Conservation (phyloP, 768 basidiomycete species). For the Kwoniella sp. region DNA sequence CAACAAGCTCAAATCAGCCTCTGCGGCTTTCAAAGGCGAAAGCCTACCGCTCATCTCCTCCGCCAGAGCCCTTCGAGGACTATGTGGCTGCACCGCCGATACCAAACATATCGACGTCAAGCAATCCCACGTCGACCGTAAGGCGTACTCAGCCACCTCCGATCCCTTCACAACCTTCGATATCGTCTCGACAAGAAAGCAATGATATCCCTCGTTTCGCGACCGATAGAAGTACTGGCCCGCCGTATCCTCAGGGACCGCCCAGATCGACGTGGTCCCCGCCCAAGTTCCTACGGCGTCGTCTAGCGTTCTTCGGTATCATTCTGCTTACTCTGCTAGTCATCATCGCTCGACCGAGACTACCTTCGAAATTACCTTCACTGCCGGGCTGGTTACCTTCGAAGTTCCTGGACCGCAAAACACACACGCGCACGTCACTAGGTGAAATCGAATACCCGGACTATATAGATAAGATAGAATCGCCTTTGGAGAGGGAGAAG, state of each 20-base stretch:
- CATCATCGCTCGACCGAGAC: background rate
- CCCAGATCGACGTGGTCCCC: background rate
- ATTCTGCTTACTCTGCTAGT: background rate
- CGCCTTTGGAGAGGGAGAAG: slow-evolving; percentile 6
- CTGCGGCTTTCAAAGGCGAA: background rate
- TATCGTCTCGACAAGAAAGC: background rate
- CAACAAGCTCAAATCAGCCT: background rate
- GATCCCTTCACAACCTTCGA: background rate
- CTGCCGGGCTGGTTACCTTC: background rate
- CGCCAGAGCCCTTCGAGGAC: background rate
- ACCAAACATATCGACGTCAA: background rate
- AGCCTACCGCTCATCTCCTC: background rate
- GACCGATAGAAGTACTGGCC: background rate
- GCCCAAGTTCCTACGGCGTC: background rate
- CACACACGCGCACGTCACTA: background rate
- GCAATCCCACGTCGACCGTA: background rate
- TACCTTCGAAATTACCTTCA: background rate
- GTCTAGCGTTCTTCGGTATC: background rate
- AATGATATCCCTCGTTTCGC: background rate
- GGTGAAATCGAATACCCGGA: background rate
- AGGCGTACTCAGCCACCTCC: background rate
- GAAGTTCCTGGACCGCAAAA: background rate
- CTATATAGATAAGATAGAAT: slow-evolving; percentile 8
- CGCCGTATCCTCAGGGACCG: background rate
- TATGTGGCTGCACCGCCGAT: background rate